These are phyloP conservation scores for Rhododendron ferrugineum DNA, from an alignment of 148 eudicot species.

Conservation along the genomic window DNA sequence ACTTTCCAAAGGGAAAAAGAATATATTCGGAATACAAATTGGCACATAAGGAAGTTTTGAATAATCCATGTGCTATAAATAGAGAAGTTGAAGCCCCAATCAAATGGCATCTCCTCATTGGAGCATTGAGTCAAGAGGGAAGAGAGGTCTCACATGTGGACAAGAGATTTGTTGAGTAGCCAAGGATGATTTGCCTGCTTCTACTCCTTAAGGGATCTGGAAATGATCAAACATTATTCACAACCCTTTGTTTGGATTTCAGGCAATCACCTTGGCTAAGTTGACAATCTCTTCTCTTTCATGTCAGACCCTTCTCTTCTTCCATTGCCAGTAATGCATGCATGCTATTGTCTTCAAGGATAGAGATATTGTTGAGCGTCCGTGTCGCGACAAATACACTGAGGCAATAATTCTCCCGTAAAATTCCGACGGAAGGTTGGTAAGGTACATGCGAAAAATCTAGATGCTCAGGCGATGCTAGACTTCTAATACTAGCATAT, in stretches of 20 bases:
- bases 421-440: not conserved
- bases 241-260: not conserved
- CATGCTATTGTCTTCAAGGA: not conserved
- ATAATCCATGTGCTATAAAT: not conserved
- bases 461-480: not conserved
- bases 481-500: not conserved
- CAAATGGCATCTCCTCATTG: not conserved
- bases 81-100: not conserved
- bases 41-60: not conserved
- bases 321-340: not conserved
- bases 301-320: not conserved
- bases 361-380: not conserved
- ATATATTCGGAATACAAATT: not conserved
- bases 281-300: not conserved
- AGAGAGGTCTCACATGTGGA: not conserved
- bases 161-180: not conserved
- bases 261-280: not conserved
- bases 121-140: not conserved
- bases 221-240: not conserved
- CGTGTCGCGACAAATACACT: not conserved
- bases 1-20: not conserved
- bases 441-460: not conserved
- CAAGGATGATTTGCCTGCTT: constrained; percentile 1
- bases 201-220: not conserved
- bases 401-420: not conserved